These are phyloP conservation scores for Rutstroemia sydowiana DNA, from an alignment of 2,329 filamentous ascomycete species.

Conservation along the genomic window DNA sequence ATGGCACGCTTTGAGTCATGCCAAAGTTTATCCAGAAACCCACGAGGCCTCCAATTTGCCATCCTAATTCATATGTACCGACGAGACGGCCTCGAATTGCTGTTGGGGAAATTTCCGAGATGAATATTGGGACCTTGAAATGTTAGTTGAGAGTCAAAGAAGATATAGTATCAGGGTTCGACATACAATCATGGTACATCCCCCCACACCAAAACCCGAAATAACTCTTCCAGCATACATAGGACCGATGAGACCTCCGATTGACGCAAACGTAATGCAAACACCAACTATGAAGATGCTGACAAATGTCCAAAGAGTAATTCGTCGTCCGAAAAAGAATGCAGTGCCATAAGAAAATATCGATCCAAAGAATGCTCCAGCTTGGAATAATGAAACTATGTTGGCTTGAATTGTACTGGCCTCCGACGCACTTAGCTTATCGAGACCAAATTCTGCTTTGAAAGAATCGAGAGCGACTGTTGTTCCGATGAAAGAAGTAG, in stretches of 20 bases:
- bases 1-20: constrained; percentile 1
- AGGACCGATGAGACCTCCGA: neutral
- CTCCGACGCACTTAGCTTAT: constrained; percentile 11
- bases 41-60: constrained; percentile 55
- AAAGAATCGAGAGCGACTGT: constrained; percentile 22
- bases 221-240: constrained; percentile 4
- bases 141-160: constrained; percentile 45
- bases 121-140: constrained; percentile 45
- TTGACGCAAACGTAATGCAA: constrained; percentile 58
- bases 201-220: constrained; percentile 2
- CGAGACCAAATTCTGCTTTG: constrained; percentile 18
- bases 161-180: constrained; percentile 50
- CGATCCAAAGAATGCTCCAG: constrained; percentile 13
- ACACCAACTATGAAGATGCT: constrained; percentile 63
- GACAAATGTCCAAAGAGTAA: constrained; percentile 51
- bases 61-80: constrained; percentile 36
- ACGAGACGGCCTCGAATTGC: constrained; percentile 21
- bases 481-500: constrained; percentile 22
- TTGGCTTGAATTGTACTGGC: constrained; percentile 21
- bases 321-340: neutral
- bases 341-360: neutral
- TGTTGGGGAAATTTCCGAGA: constrained; percentile 23
- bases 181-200: constrained; percentile 39
- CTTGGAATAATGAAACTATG: constrained; percentile 23
- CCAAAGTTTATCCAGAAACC: constrained; percentile 54